Evolutionary conservation across 2,329 filamentous ascomycete genomes (phyloP).

Genomic region (Fusarium solani-melongenae): DNA sequence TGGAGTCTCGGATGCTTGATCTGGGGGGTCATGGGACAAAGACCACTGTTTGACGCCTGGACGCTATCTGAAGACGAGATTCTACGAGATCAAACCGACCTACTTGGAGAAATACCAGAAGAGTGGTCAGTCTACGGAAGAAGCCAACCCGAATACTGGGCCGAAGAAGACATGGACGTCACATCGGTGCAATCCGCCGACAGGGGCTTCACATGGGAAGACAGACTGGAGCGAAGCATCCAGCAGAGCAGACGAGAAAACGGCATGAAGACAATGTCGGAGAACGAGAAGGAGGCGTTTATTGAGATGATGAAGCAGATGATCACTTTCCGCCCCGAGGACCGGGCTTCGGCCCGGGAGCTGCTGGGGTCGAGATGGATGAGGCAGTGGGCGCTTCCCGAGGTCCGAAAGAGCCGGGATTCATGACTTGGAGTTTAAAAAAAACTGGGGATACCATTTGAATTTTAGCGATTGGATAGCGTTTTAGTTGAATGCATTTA

Average conservation of each 20-base stretch:
- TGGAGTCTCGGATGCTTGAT: constrained; percentile 39
- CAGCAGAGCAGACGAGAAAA: constrained; percentile 33
- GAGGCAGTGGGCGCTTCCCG: constrained; percentile 35
- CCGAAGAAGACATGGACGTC: constrained; percentile 14
- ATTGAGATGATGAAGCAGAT: constrained; percentile 37
- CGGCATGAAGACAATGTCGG: constrained; percentile 23
- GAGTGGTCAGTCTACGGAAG: constrained; percentile 31
- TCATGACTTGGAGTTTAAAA: constrained; percentile 12
- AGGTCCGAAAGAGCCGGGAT: constrained; percentile 19
- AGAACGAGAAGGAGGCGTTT: constrained; percentile 32
- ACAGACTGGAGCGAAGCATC: constrained; percentile 28
- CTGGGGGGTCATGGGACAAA: constrained; percentile 34
- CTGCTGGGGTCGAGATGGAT: constrained; percentile 32
- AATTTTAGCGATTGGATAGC: constrained; percentile 4
- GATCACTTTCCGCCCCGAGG: constrained; percentile 30
- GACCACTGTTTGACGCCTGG: constrained; percentile 38
- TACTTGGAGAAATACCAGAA: constrained; percentile 33
- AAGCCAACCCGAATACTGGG: constrained; percentile 26
- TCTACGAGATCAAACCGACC: constrained; percentile 31
- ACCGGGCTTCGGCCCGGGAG: constrained; percentile 22
- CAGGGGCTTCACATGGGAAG: constrained; percentile 19
- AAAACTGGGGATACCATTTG: constrained; percentile 7
- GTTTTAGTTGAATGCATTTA: neutral
- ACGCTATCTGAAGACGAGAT: constrained; percentile 31
- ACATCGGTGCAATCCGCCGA: neutral